A percentile compares a stretch with the other conserved stretches of the same genome.
phyloP scores from a whole-genome alignment of 192 early-diverging fungal genomes.

The Haplosporangium gracile region DNA sequence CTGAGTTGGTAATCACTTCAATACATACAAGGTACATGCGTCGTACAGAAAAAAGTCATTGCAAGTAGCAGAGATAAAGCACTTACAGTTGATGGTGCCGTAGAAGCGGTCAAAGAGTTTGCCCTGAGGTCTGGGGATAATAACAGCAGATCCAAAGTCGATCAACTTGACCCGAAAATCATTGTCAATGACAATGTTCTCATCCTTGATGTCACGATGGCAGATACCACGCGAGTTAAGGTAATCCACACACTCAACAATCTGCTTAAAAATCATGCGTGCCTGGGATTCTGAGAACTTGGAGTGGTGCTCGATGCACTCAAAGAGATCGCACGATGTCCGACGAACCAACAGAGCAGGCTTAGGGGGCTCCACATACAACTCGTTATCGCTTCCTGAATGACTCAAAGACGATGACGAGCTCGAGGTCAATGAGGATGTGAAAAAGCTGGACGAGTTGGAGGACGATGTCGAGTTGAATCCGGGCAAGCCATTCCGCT shows the following conservation, averaged over 20 bases:
- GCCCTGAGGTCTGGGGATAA: constrained; percentile 58
- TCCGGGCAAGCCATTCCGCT: constrained; percentile 11
- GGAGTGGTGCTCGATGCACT: constrained; percentile 72
- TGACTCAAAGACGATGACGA: constrained; percentile 28
- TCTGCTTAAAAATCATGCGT: constrained; percentile 69
- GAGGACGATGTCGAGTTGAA: constrained; percentile 18
- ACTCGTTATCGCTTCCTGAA: constrained; percentile 25
- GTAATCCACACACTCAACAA: constrained; percentile 66
- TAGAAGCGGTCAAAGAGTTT: constrained; percentile 70
- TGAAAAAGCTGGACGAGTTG: constrained; percentile 6
- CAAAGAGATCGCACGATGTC: constrained; percentile 76
- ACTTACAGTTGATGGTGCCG: constrained; percentile 72
- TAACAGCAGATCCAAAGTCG: constrained; percentile 76
- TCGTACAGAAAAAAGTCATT: not conserved
- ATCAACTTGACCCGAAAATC: constrained; percentile 73
- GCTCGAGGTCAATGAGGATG: constrained; percentile 15
- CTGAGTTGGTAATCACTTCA: not conserved
- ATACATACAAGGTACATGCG: no score
- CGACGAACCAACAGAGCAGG: constrained; percentile 57
- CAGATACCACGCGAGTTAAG: constrained; percentile 63
- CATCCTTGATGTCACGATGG: constrained; percentile 78
- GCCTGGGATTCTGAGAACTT: constrained; percentile 69
- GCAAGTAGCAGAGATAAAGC: not conserved
- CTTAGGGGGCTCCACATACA: constrained; percentile 45
- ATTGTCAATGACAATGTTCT: constrained; percentile 77